A percentile compares a stretch with the other conserved stretches of the same genome.
Evolutionary conservation across 208 protist genomes (phyloP).

Genomic region (Trypanosoma avium): DNA sequence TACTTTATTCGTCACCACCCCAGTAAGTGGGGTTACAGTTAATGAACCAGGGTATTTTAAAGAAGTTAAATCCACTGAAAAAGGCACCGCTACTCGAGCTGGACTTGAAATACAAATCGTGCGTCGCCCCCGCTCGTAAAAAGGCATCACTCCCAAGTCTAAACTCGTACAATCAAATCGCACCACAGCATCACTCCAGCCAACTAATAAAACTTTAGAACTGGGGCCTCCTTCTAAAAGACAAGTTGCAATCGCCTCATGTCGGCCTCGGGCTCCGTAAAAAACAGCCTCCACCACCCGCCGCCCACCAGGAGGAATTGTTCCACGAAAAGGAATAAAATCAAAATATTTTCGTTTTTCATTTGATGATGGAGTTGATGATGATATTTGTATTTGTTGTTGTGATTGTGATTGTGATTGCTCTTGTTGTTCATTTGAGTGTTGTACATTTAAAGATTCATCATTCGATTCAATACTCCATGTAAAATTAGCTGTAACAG

Average conservation of each 20-base stretch:
- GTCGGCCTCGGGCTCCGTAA: conserved; percentile 56
- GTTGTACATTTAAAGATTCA: too few species aligned
- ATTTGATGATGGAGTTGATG: conserved; percentile 2
- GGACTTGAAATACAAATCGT: conserved; percentile 90
- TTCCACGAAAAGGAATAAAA: conserved; percentile 92
- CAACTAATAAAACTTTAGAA: conserved; percentile 85
- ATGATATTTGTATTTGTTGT: background rate
- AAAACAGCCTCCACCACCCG: conserved; percentile 90
- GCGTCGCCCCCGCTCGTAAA: conserved; percentile 60
- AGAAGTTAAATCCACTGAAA: conserved; percentile 55
- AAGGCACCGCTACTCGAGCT: conserved; percentile 86
- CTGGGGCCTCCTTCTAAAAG: conserved; percentile 88
- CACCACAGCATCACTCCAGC: conserved; percentile 70
- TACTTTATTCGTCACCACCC: conserved; percentile 71
- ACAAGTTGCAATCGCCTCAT: conserved; percentile 83
- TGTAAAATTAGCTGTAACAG: conserved; percentile 66
- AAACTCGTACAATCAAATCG: conserved; percentile 80
- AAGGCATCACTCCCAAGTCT: conserved; percentile 91
- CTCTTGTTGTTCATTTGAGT: conserved; percentile 6
- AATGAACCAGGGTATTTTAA: conserved; percentile 59
- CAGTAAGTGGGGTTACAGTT: conserved; percentile 71
- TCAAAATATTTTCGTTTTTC: conserved; percentile 80
- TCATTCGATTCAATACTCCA: conserved; percentile 48
- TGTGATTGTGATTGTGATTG: conserved; percentile 13
- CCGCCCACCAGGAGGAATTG: conserved; percentile 78